These are phyloP conservation scores for Colletotrichum magnum DNA, from an alignment of 2,329 filamentous ascomycete species.

Conservation along the genomic window DNA sequence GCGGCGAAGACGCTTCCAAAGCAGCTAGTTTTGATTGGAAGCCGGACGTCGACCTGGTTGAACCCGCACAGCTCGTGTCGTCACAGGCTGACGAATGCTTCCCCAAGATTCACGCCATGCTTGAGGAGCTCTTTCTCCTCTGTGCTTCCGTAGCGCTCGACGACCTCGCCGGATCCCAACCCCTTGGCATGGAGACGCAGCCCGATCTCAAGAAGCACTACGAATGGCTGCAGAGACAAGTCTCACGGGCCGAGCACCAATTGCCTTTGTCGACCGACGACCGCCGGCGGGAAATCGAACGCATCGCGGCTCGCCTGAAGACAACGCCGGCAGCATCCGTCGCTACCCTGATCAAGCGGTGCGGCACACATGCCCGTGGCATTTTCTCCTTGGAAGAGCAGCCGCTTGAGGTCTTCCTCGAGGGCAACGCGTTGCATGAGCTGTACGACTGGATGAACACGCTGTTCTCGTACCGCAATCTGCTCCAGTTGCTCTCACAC, in stretches of 20 bases:
- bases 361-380: constrained; percentile 6
- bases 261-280: background rate
- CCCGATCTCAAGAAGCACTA: constrained; percentile 7
- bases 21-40: background rate
- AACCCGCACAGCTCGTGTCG: background rate
- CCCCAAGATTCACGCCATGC: background rate
- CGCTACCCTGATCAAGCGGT: constrained; percentile 20
- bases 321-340: background rate
- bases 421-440: constrained; percentile 22
- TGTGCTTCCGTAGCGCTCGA: background rate
- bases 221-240: constrained; percentile 2
- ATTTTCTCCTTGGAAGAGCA: background rate
- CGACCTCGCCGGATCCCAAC: background rate
- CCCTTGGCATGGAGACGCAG: background rate
- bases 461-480: constrained; percentile 10
- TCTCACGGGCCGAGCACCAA: background rate
- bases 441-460: constrained; percentile 37
- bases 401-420: constrained; percentile 21
- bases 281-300: background rate
- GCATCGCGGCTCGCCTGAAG: background rate
- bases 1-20: background rate
- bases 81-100: background rate
- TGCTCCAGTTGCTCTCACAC: constrained; percentile 6
- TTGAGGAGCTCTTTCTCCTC: constrained; percentile 14
- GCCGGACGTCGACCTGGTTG: background rate